These are phyloP conservation scores for Coniochaeta prunicola DNA, from an alignment of 2,329 filamentous ascomycete species.

Conservation along the genomic window DNA sequence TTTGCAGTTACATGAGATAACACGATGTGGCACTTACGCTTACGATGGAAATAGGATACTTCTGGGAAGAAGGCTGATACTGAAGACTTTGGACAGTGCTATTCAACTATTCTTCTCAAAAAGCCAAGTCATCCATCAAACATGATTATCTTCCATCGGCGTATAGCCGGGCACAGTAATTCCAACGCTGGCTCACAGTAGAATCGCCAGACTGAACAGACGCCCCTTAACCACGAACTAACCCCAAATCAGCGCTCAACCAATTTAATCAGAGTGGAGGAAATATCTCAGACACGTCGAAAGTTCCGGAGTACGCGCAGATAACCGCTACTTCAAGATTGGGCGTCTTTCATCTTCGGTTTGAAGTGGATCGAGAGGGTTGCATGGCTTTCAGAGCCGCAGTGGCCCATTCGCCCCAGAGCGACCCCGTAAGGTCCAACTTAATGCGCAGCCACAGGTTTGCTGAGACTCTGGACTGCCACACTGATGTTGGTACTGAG, in stretches of 20 bases:
- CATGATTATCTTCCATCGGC: background rate
- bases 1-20: no score
- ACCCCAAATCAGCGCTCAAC: background rate
- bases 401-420: background rate
- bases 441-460: background rate
- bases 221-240: background rate
- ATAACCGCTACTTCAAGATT: background rate
- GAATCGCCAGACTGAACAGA: background rate
- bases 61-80: background rate
- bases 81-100: background rate
- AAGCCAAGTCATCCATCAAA: background rate
- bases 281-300: background rate
- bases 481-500: background rate
- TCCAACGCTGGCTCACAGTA: background rate
- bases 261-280: background rate
- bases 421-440: background rate
- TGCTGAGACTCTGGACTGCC: background rate
- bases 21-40: no score
- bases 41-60: background rate
- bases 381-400: background rate
- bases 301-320: background rate
- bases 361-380: background rate
- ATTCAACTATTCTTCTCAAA: background rate
- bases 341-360: background rate
- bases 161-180: background rate